A percentile compares a stretch with the other conserved stretches of the same genome.
These are phyloP conservation scores for Dactylella cylindrospora DNA, from an alignment of 2,329 filamentous ascomycete species.

Conservation along the genomic window DNA sequence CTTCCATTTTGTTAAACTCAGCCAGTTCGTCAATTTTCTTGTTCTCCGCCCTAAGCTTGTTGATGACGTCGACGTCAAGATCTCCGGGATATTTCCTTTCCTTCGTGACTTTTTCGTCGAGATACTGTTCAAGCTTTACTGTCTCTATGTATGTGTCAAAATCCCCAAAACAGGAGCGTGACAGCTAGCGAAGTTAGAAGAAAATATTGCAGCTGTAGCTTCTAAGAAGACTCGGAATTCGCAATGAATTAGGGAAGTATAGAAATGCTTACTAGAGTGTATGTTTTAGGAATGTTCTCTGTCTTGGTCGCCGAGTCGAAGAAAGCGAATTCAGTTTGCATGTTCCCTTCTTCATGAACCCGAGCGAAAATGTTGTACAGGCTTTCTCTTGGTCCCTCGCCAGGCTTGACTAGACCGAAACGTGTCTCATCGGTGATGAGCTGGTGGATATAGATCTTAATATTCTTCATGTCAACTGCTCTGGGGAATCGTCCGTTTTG, in stretches of 20 bases:
- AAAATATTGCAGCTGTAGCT: too few relatives aligned
- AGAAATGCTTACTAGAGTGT: too few relatives aligned
- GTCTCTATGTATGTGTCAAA: conserved; percentile 8
- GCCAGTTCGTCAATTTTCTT: neutral
- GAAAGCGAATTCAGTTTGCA: too few relatives aligned
- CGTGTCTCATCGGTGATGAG: neutral
- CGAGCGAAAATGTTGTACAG: neutral
- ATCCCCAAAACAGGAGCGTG: conserved; percentile 6
- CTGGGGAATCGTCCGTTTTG: neutral
- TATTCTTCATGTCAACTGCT: neutral
- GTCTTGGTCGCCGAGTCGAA: too few relatives aligned
- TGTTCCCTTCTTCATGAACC: neutral
- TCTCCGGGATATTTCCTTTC: neutral
- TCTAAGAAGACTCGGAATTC: too few relatives aligned
- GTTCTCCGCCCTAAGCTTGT: neutral
- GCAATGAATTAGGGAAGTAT: too few relatives aligned
- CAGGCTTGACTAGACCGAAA: neutral
- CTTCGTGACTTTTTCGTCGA: neutral
- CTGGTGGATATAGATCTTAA: neutral
- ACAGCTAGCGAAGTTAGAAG: too few relatives aligned
- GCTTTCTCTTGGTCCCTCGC: neutral
- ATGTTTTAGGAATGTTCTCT: too few relatives aligned
- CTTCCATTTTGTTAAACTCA: too few relatives aligned
- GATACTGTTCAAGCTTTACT: neutral
- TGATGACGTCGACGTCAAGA: neutral